Conservation (phyloP, 75 land plant species). For the Pinus tabuliformis region DNA sequence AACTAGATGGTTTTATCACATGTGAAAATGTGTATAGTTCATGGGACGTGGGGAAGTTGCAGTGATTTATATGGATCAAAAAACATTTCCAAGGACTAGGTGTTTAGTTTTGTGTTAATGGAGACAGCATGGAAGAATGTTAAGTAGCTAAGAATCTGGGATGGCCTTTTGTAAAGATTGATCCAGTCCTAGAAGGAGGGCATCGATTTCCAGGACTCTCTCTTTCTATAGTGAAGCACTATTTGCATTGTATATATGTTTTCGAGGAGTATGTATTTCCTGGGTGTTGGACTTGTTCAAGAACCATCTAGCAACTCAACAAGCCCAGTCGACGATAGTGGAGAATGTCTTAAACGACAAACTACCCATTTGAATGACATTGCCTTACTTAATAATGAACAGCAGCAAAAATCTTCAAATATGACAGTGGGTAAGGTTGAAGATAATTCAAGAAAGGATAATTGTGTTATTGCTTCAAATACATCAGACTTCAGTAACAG, state of each 20-base stretch:
- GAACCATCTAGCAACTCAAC: too few species aligned
- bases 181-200: slow-evolving; percentile 38
- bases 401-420: too few species aligned
- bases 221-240: slow-evolving; percentile 34
- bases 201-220: slow-evolving; percentile 74
- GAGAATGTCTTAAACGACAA: too few species aligned
- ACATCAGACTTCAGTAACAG: too few species aligned
- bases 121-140: slow-evolving; percentile 89
- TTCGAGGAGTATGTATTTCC: too few species aligned
- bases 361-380: too few species aligned
- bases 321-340: too few species aligned
- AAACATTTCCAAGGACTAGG: slow-evolving; percentile 44
- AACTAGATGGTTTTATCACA: slow-evolving; percentile 55
- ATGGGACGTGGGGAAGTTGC: slow-evolving; percentile 79
- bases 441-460: too few species aligned
- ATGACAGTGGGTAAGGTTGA: too few species aligned
- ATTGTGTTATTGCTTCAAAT: too few species aligned
- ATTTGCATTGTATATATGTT: slow-evolving; percentile 65
- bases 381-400: too few species aligned
- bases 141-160: slow-evolving; percentile 64
- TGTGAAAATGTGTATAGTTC: slow-evolving; percentile 84
- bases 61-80: slow-evolving; percentile 74
- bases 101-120: slow-evolving; percentile 75
- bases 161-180: slow-evolving; percentile 84
- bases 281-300: too few species aligned